A percentile compares a stretch with the other conserved stretches of the same genome.
phyloP scores from a whole-genome alignment of 2,329 filamentous ascomycete genomes.

The Macrophomina pseudophaseolina region DNA sequence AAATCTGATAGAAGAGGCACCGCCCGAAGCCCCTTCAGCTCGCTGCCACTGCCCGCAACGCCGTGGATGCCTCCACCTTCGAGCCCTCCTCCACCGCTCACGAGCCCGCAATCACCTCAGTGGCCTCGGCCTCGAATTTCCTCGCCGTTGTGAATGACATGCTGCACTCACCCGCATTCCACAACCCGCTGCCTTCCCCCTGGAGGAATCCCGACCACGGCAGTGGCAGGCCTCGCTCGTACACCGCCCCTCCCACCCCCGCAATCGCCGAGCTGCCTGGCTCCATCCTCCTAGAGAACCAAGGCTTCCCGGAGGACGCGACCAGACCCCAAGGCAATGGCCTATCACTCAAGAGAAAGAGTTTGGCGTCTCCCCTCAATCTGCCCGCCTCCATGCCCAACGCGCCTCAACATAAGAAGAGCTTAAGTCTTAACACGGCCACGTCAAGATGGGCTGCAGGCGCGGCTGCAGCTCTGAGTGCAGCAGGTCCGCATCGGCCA shows the following conservation, averaged over 20 bases:
- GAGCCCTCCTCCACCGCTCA: constrained; percentile 38
- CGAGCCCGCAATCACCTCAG: constrained; percentile 34
- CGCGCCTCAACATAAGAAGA: constrained; percentile 4
- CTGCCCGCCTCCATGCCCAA: not conserved
- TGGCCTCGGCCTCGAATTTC: constrained; percentile 42
- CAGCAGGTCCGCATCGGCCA: not conserved
- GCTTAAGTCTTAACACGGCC: constrained; percentile 20
- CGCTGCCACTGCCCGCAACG: not conserved
- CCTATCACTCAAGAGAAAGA: not conserved
- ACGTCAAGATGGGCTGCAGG: constrained; percentile 12
- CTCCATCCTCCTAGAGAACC: constrained; percentile 38
- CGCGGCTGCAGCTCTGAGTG: not conserved
- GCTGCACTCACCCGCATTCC: constrained; percentile 47
- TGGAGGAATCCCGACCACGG: not conserved
- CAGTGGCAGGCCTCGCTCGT: constrained; percentile 46
- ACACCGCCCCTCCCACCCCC: constrained; percentile 48
- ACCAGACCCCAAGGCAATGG: constrained; percentile 27
- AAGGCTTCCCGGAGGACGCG: constrained; percentile 32
- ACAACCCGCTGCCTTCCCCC: constrained; percentile 38
- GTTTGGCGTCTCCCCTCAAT: not conserved
- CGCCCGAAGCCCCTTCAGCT: constrained; percentile 17
- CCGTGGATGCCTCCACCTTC: constrained; percentile 26
- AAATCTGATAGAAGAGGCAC: constrained; percentile 20
- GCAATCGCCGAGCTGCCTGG: constrained; percentile 32
- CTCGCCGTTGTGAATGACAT: constrained; percentile 49